phyloP scores from a whole-genome alignment of 177 flowering plant species.

The Vitis hybrid region DNA sequence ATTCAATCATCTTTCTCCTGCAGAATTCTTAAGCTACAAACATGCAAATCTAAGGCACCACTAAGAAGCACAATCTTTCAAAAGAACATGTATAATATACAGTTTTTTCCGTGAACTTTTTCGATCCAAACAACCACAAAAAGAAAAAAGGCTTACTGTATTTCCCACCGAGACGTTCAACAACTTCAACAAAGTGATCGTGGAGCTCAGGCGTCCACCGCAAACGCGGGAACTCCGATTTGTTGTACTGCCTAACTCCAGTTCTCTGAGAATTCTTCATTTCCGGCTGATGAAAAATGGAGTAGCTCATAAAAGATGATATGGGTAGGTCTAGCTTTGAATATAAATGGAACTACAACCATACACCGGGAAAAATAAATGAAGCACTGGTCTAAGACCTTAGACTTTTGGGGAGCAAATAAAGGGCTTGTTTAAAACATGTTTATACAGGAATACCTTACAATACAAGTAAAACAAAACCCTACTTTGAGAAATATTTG shows the following conservation, averaged over 20 bases:
- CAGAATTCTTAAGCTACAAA: too few relatives aligned
- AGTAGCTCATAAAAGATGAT: not conserved
- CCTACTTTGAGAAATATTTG: constrained; percentile 1
- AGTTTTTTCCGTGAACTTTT: too few relatives aligned
- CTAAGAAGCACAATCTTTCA: too few relatives aligned
- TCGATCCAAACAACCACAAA: not conserved
- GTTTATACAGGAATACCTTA: not conserved
- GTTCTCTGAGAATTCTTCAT: constrained; percentile 18
- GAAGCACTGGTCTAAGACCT: constrained; percentile 1
- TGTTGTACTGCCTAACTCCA: constrained; percentile 30
- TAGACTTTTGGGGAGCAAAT: constrained; percentile 9
- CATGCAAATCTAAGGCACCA: too few relatives aligned
- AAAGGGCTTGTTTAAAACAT: not conserved
- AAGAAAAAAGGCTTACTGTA: constrained; percentile 22
- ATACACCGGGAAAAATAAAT: not conserved
- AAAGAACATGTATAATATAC: too few relatives aligned
- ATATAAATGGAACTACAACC: constrained; percentile 2
- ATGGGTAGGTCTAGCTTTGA: constrained; percentile 1
- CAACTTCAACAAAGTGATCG: constrained; percentile 23
- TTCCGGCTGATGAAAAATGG: constrained; percentile 1
- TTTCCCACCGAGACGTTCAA: constrained; percentile 36
- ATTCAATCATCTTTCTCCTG: too few relatives aligned
- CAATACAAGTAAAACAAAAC: not conserved
- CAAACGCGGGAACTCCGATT: constrained; percentile 34
- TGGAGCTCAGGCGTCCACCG: constrained; percentile 42